A percentile compares a stretch with the other conserved stretches of the same genome.
Evolutionary conservation across 768 basidiomycete species (phyloP).

Genomic region (Xanthoconium purpureum): DNA sequence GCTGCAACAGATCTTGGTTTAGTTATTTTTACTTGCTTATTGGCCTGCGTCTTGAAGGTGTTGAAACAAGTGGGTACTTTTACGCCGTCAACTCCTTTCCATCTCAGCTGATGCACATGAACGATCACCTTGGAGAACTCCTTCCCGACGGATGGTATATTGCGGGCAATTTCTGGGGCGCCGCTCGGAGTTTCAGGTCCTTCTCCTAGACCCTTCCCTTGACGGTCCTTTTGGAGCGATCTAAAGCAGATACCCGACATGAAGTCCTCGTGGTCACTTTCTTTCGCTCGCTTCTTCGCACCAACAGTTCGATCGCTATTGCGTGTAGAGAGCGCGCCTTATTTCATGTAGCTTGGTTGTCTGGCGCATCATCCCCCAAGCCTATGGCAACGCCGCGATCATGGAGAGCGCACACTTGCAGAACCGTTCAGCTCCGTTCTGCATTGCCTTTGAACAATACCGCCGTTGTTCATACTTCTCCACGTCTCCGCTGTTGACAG

Average conservation of each 20-base stretch:
- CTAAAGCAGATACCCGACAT: constrained; percentile 37
- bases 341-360: constrained; percentile 30
- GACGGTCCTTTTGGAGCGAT: constrained; percentile 33
- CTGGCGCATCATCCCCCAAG: constrained; percentile 28
- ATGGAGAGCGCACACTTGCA: constrained; percentile 21
- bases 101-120: background rate
- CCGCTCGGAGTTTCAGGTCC: constrained; percentile 20
- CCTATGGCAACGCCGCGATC: constrained; percentile 30
- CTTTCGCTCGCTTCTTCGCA: constrained; percentile 32
- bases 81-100: background rate
- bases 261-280: constrained; percentile 33
- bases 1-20: constrained; percentile 9
- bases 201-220: constrained; percentile 23
- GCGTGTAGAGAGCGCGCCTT: constrained; percentile 32
- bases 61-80: constrained; percentile 4
- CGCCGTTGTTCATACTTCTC: constrained; percentile 23
- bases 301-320: constrained; percentile 34
- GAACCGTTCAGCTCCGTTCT: constrained; percentile 26
- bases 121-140: background rate
- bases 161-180: constrained; percentile 15
- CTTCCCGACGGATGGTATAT: constrained; percentile 1
- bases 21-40: constrained; percentile 1
- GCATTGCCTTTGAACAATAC: constrained; percentile 28
- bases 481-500: constrained; percentile 18
- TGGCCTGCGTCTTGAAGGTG: background rate